Base-by-base conservation (phyloP, 805 yeast genomes). In the Brettanomyces custersianus region DNA sequence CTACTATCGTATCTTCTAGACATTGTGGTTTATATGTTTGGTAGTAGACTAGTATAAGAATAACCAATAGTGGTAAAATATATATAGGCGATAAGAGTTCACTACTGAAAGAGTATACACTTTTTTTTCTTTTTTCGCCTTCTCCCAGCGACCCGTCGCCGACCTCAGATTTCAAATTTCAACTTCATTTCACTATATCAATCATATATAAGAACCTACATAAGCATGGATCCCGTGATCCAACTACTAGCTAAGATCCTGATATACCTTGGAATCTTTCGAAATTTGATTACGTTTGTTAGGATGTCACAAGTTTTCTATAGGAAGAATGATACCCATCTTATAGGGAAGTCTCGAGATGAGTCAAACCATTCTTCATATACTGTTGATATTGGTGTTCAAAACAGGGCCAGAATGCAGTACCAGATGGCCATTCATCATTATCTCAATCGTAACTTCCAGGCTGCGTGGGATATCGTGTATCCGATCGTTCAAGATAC, bases 1-100 rank as follows among this genome's bases (percentile, higher is more conserved):
- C 99, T 77, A 43, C 95, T 82, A 65, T 92, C 99, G 86, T 92
- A 92, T 74, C 99, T 80, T 81, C 97, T 82, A 49, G 96, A 85
- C 80, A 74, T 73, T 17, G 4, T 24, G 15, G 10, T n/a, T 9
- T 12, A 29, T 29, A n/a, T 17, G 4, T 9, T n/a, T n/a, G n/a
- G n/a, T n/a, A n/a, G n/a, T n/a, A n/a, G n/a, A n/a, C n/a, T n/a
- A n/a, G n/a, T n/a, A n/a, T n/a, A n/a, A n/a, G n/a, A n/a, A n/a
- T n/a, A n/a, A n/a, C n/a, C n/a, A n/a, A n/a, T n/a, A n/a, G n/a
- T n/a, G n/a, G n/a, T n/a, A n/a, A n/a, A n/a, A n/a, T n/a, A n/a
- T n/a, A n/a, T n/a, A n/a, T n/a, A n/a, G n/a, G n/a, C n/a, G n/a
- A n/a, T n/a, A n/a, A n/a, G n/a, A n/a, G n/a, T n/a, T n/a, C n/a